These are phyloP conservation scores for Tetrapyrgos nigripes DNA, from an alignment of 1,284 basidiomycete species.

Conservation along the genomic window DNA sequence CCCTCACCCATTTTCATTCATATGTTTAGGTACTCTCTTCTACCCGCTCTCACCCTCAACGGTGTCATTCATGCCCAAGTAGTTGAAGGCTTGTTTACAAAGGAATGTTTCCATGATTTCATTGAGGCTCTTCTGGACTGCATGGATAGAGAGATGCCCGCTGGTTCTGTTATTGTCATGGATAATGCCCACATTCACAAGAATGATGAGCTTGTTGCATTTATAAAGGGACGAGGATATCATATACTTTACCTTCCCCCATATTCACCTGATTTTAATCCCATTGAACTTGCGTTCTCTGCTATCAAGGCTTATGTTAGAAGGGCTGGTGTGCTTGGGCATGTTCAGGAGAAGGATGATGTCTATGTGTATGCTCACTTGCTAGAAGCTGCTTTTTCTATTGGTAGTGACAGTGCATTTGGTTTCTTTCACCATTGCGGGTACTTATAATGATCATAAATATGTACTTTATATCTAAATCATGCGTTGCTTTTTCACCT, in stretches of 20 bases:
- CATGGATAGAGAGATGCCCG: slow-evolving; percentile 34
- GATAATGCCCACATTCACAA: slow-evolving; percentile 42
- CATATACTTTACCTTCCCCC: slow-evolving; percentile 23
- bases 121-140: slow-evolving; percentile 32
- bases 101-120: slow-evolving; percentile 28
- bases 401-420: slow-evolving; percentile 15
- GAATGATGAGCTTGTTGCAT: slow-evolving; percentile 22
- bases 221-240: slow-evolving; percentile 22
- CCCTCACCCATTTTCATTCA: slow-evolving; percentile 18
- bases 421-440: slow-evolving; percentile 25
- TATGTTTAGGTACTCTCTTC: slow-evolving; percentile 37
- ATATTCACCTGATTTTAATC: slow-evolving; percentile 37
- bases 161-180: slow-evolving; percentile 38
- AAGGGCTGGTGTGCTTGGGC: background rate
- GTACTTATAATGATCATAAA: slow-evolving; percentile 18
- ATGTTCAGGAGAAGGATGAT: background rate
- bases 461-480: no score
- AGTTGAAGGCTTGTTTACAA: slow-evolving; percentile 32
- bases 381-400: slow-evolving; percentile 18
- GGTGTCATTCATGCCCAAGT: slow-evolving; percentile 18
- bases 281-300: slow-evolving; percentile 38
- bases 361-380: background rate
- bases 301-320: slow-evolving; percentile 29
- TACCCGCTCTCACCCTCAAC: slow-evolving; percentile 35
- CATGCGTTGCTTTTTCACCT: background rate